Percentiles rank a stretch among this genome's conserved stretches.
Conservation (phyloP, 2,329 filamentous ascomycete genomes). For the Lecanicillium sp. region DNA sequence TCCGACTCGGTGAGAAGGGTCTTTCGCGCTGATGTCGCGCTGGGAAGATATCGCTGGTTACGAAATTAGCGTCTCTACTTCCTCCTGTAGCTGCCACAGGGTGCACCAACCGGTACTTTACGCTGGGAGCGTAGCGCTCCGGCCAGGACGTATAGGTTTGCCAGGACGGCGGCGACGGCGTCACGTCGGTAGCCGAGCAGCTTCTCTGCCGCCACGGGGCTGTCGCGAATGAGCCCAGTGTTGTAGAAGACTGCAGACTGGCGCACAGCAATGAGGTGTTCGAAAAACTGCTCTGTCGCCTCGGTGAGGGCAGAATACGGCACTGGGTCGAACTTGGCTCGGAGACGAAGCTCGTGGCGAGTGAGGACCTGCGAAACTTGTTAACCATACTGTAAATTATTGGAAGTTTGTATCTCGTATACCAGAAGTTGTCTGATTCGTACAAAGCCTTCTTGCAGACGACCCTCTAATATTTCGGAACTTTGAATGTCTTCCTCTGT, state of each 20-base stretch:
- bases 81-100: not conserved
- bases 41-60: conserved; percentile 44
- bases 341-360: conserved; percentile 50
- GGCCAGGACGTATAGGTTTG: conserved; percentile 50
- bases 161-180: conserved; percentile 48
- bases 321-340: conserved; percentile 47
- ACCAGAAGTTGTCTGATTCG: conserved; percentile 48
- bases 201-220: conserved; percentile 38
- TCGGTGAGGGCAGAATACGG: conserved; percentile 50
- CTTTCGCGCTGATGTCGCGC: conserved; percentile 44
- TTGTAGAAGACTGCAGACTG: conserved; percentile 52
- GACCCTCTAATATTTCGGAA: conserved; percentile 51
- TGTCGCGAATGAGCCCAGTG: conserved; percentile 41
- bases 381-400: not conserved
- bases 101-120: conserved; percentile 37
- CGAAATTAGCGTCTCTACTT: conserved; percentile 1
- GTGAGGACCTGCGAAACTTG: conserved; percentile 34
- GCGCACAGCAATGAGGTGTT: conserved; percentile 49
- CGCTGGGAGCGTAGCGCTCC: conserved; percentile 43
- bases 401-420: conserved; percentile 3
- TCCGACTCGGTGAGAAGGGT: conserved; percentile 42
- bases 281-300: conserved; percentile 50
- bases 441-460: conserved; percentile 52
- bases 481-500: conserved; percentile 40
- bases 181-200: conserved; percentile 46